Conservation (phyloP, 2,329 filamentous ascomycete genomes). For the Verticillium dahliae region DNA sequence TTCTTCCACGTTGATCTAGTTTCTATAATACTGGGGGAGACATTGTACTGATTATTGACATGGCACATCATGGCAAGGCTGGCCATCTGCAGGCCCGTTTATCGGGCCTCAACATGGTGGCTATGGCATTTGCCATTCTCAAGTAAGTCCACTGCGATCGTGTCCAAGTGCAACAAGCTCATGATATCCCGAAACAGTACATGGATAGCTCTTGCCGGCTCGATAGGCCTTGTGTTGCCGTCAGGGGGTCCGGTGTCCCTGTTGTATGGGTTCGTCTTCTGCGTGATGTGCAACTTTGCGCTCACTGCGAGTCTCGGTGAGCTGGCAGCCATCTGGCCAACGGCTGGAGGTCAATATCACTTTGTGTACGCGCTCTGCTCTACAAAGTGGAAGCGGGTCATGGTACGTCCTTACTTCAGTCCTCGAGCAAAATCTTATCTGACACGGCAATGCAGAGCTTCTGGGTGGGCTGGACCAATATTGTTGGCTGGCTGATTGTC, state of each 20-base stretch:
- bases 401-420: constrained; percentile 16
- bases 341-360: constrained; percentile 39
- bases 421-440: neutral
- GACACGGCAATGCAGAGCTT: constrained; percentile 27
- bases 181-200: constrained; percentile 16
- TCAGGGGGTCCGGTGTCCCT: constrained; percentile 34
- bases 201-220: constrained; percentile 33
- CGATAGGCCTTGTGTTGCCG: constrained; percentile 31
- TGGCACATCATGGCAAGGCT: neutral
- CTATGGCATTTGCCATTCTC: constrained; percentile 35
- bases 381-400: constrained; percentile 27
- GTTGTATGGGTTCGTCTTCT: constrained; percentile 38
- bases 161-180: neutral
- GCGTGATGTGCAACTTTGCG: constrained; percentile 34
- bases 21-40: neutral
- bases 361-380: constrained; percentile 33
- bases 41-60: neutral
- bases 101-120: constrained; percentile 33
- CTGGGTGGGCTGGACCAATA: constrained; percentile 36
- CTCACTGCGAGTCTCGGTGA: constrained; percentile 35
- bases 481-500: constrained; percentile 37
- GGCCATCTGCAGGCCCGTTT: constrained; percentile 28
- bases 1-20: neutral
- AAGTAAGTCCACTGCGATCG: constrained; percentile 20
- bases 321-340: constrained; percentile 36